Base-by-base conservation (phyloP, 1,284 basidiomycete species). In the Cryptococcus deneoformans region DNA sequence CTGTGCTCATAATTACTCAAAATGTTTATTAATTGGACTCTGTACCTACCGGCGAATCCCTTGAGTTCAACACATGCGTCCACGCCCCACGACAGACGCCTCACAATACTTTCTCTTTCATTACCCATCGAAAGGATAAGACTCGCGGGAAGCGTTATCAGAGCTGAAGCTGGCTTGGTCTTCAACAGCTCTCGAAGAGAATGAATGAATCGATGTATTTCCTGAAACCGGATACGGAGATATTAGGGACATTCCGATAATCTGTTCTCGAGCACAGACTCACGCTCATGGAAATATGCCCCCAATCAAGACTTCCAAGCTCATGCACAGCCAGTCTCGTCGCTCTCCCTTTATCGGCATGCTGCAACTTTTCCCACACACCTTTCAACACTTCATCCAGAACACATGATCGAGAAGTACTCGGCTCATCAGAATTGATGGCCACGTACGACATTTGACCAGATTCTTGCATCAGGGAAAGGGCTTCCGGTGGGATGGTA, bases 41-140 rank as follows among this genome's bases (percentile, higher is more conserved):
- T 9, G 20, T 34, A 79, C 85, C 59, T 74, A 90, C 90, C 85
- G 53, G 88, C 85, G 72, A 94, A 94, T 16, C 90, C 87, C 42
- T 83, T 80, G 61, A 96, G 79, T 45, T 85, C 85, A 50, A 95
- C 80, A 43, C 85, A 83, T 7, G 84, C 86, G 75, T 95, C 91
- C 3, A 85, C 83, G 35, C 85, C 72, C 88, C 90, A 92, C 7
- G 87, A 83, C n/a, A 94, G 74, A 68, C 87, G 87, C 54, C 87
- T 82, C 14, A 86, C 74, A 87, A 89, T 90, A 1, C 85, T 87
- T 37, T 79, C 63, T 5, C 43, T 46, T 12, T 11, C 35, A 3
- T 16, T 38, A 53, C 55, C 49, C 14, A 66, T 14, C 83, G 85
- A 46, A 80, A 83, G 85, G 24, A 54, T 29, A 57, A 66, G 52